Evolutionary conservation across 2,329 filamentous ascomycete species (phyloP), one percentile per base, ranked within the genome.

Genomic region (Acrocalymma vagum): DNA sequence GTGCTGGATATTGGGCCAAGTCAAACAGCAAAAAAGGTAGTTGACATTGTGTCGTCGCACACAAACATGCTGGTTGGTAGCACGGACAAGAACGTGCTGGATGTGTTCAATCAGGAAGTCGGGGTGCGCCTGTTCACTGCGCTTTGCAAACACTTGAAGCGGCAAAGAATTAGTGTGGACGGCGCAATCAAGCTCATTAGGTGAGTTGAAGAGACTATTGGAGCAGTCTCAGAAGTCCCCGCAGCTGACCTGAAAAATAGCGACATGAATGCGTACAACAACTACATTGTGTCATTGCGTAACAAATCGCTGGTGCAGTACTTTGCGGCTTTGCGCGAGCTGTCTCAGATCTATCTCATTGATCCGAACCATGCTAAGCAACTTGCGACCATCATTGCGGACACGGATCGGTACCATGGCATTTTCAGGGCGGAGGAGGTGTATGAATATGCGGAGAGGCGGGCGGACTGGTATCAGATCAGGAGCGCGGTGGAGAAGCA

Each of bases 41-140:
- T 96, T 17, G 85, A 90, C 27, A 83, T 97, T 26, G 88, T 97
- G 10, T 86, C 86, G 15, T 87, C 87, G 11, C 94, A 99, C 69
- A 97, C 92, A 2, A 84, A 82, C 63, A 96, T 99, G 90, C 80
- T 99, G 9, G 83, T 89, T 4, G 94, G 94, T 48, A 95, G 90
- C 65, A 97, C 93, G 1, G 94, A 99, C 67, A 99, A 99, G 77
- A 93, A 90, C 48, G 95, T 96, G 80, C 85, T 99, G 17, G 94
- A 99, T 64, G 94, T 99, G 10, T 99, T 99, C 78, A 96, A 96
- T 69, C 90, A 94, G 71, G 94, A 99, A 74, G 93, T 99, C 17
- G 94, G 94, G 1, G 81, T 96, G 51, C 87, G 94, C 17, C 81
- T 99, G 36, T 99, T 97, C 73, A 85, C 87, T 14, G 88, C 90